Base-by-base conservation (phyloP, 768 basidiomycete species). In the Porpolomopsis calyptriformis region DNA sequence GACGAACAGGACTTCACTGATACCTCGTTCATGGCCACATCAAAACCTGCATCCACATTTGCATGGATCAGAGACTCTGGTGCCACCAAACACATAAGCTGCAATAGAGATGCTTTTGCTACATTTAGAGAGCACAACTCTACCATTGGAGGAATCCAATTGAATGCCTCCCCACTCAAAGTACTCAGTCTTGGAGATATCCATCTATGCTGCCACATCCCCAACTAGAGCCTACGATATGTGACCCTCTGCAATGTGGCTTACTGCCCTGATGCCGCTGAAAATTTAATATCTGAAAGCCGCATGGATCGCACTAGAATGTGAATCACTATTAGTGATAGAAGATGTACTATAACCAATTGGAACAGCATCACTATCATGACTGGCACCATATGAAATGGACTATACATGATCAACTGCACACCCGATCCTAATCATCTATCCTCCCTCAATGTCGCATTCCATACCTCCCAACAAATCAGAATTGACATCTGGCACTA, bases 131-230 rank as follows among this genome's bases (percentile, higher is more conserved):
- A 8, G 6, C 9, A 5, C 6, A 7, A 12, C 5, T 23, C 40
- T 7, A 42, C 40, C 11, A 42, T 42, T 42, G 40, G 40, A 9
- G 25, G 40, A 12, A 42, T 42, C 40, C 7, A 42, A 8, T 7
- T 7, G 14, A 5, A 5, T 6, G 40, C 7, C 7, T 20, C 40
- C 11, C 8, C 8, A 20, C 40, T 42, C 14, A 22, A 42, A 42
- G 40, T 42, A 8, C 40, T 42, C 25, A 18, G 40, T 9, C 22
- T 7, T 12, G 40, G 40, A 9, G 11, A 14, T n/a, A n/a, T n/a
- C n/a, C 14, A 27, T 42, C 25, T 8, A 42, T 25, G 23, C 23
- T 8, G 22, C 18, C 16, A 16, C 11, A 12, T 38, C 36, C 8
- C 6, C 16, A 38, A 8, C 36, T 20, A 18, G 23, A n/a, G 9